Evolutionary conservation across 305 asterid species (phyloP).

Genomic region (Rubia peregrina): DNA sequence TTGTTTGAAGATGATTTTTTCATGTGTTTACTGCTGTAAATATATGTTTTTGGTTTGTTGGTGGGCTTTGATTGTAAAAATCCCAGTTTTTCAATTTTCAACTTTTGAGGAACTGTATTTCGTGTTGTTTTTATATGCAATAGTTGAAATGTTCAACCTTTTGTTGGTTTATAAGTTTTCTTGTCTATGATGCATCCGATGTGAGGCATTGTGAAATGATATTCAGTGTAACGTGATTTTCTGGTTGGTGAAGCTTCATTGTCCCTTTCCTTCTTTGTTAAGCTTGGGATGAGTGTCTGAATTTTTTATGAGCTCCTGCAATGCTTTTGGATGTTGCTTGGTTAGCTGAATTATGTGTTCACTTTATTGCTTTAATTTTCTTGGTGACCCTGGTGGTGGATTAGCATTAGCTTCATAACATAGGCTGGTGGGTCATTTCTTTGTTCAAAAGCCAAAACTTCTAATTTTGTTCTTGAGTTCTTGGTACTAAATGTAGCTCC

Average conservation of each 20-base stretch:
- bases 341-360: conserved; percentile 9
- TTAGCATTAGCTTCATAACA: not conserved
- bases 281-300: conserved; percentile 17
- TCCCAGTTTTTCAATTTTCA: not conserved
- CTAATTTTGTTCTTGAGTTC: not conserved
- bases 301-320: conserved; percentile 10
- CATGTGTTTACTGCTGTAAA: not conserved
- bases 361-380: conserved; percentile 16
- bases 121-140: not conserved
- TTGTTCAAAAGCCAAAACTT: not conserved
- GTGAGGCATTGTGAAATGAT: not conserved
- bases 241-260: conserved; percentile 28
- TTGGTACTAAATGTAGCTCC: not conserved
- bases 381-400: conserved; percentile 10
- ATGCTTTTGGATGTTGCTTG: conserved; percentile 19
- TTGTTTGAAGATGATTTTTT: conserved; percentile 23
- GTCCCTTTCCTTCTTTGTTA: conserved; percentile 25
- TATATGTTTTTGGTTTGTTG: conserved; percentile 7
- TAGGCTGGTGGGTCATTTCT: conserved; percentile 4
- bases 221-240: conserved; percentile 25
- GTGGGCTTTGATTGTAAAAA: conserved; percentile 4
- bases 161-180: not conserved
- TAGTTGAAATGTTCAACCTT: not conserved
- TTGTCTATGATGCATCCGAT: not conserved
- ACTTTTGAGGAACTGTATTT: not conserved